Conservation (phyloP, 176 grass and related monocot species). For the Bothriochloa decipiens region DNA sequence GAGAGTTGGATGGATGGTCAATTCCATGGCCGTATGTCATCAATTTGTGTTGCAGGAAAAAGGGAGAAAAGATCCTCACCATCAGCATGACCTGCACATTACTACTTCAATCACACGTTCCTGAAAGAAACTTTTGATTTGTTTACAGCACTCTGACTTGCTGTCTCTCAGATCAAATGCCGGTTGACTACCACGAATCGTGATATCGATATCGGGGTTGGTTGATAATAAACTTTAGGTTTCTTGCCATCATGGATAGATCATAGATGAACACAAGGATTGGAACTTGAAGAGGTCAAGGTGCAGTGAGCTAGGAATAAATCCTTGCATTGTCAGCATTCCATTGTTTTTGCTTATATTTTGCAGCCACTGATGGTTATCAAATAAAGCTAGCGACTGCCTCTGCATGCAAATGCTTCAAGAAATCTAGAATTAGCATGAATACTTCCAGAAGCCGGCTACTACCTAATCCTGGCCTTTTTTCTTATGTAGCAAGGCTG, state of each 20-base stretch:
- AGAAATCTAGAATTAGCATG: slow-evolving; percentile 13
- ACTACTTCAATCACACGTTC: slow-evolving; percentile 14
- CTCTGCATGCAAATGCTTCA: slow-evolving; percentile 3
- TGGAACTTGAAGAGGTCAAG: slow-evolving; percentile 27
- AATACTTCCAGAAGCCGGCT: slow-evolving; percentile 30
- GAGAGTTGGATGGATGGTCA: slow-evolving; percentile 43
- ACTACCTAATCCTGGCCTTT: slow-evolving; percentile 6
- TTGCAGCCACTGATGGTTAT: not conserved
- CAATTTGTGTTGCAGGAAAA: not conserved
- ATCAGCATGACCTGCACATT: not conserved
- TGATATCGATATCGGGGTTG: not conserved
- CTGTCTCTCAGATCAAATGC: not conserved
- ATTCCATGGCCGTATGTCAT: slow-evolving; percentile 34
- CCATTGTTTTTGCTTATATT: not conserved
- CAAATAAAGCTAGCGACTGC: not conserved
- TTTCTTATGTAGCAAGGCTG: slow-evolving; percentile 28
- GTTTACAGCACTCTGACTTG: slow-evolving; percentile 15
- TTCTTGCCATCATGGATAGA: not conserved
- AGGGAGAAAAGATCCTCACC: not conserved
- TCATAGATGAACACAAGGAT: not conserved
- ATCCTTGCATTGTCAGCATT: not conserved
- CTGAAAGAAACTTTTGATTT: slow-evolving; percentile 15
- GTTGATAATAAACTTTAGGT: not conserved
- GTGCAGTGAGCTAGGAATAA: not conserved
- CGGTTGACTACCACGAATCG: not conserved